Conservation (phyloP, 2,329 filamentous ascomycete species). For the Thelonectria rubi region DNA sequence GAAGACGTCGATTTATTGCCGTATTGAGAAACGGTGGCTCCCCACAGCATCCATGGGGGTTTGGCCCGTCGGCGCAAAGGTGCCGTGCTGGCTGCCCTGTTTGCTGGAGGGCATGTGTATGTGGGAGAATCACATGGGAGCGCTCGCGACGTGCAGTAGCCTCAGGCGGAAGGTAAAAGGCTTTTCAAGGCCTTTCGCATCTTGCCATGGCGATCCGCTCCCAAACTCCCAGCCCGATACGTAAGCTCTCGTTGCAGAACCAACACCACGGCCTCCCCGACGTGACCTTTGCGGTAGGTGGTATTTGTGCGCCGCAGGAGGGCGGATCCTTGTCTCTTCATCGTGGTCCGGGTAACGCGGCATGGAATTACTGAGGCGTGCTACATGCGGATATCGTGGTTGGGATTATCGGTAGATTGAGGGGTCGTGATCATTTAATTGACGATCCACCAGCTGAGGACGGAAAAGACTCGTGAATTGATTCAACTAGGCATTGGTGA, state of each 20-base stretch:
- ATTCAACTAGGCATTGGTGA: background rate
- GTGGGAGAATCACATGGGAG: background rate
- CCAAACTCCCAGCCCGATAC: background rate
- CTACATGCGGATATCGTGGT: background rate
- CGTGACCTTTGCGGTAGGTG: conserved; percentile 24
- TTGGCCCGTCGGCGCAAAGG: conserved; percentile 28
- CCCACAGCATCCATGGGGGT: conserved; percentile 5
- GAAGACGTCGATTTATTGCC: conserved; percentile 31
- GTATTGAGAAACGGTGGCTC: conserved; percentile 25
- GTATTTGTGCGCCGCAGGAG: conserved; percentile 18
- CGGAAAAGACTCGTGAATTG: background rate
- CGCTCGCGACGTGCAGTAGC: background rate
- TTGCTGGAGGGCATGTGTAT: background rate
- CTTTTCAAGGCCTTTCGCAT: background rate
- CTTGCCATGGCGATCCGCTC: background rate
- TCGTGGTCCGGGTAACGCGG: conserved; percentile 19
- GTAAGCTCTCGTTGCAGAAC: conserved; percentile 3
- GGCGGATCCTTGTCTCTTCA: conserved; percentile 13
- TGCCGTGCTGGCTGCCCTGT: conserved; percentile 27
- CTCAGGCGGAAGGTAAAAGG: background rate
- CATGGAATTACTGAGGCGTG: conserved; percentile 1
- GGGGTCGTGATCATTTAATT: conserved; percentile 10
- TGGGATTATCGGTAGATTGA: conserved; percentile 7
- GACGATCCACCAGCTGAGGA: background rate
- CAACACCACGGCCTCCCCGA: conserved; percentile 22